Evolutionary conservation across 116 monocot genomes (phyloP).

Genomic region (Cymodocea nodosa): DNA sequence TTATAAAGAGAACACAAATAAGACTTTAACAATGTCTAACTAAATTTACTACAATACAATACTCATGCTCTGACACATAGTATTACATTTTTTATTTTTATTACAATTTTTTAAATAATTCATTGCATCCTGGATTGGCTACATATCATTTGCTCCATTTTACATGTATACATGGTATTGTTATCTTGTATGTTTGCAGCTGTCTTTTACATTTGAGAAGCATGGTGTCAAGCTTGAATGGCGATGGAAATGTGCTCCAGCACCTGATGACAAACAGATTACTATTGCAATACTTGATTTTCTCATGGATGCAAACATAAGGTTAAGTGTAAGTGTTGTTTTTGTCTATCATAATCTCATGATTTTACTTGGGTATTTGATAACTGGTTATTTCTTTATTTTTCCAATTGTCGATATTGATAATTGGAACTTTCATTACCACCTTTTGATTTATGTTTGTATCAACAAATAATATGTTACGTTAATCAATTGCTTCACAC

Average conservation of each 20-base stretch:
- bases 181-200: constrained; percentile 22
- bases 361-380: neutral
- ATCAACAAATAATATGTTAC: neutral
- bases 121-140: too few relatives aligned
- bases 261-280: constrained; percentile 52
- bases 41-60: too few relatives aligned
- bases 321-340: constrained; percentile 56
- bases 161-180: too few relatives aligned
- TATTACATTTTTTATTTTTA: too few relatives aligned
- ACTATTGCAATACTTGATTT: constrained; percentile 69
- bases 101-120: too few relatives aligned
- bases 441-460: neutral
- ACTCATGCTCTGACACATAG: too few relatives aligned
- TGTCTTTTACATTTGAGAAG: constrained; percentile 92
- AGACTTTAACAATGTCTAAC: too few relatives aligned
- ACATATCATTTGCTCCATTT: too few relatives aligned
- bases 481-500: too few relatives aligned
- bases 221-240: constrained; percentile 77
- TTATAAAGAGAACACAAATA: too few relatives aligned
- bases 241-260: constrained; percentile 87
- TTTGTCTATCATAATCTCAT: neutral
- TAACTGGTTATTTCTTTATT: neutral
- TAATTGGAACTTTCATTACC: neutral
- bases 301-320: constrained; percentile 87
- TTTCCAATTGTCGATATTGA: neutral